A percentile compares a stretch with the other conserved stretches of the same genome.
phyloP scores from a whole-genome alignment of 1,139 yeast species.

The Kodamaea arcana region DNA sequence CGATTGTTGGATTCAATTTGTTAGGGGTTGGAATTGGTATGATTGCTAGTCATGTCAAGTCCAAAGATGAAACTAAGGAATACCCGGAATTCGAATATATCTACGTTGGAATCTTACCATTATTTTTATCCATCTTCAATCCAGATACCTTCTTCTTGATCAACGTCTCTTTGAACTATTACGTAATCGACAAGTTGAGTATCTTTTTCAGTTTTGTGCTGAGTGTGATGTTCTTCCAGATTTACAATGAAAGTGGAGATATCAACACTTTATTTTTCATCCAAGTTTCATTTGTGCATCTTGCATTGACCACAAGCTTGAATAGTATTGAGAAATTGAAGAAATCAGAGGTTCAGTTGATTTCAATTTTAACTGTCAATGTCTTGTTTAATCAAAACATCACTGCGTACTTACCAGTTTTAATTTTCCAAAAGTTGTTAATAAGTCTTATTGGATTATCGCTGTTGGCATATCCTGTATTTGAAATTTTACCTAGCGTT shows the following conservation, averaged over 20 bases:
- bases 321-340: constrained; percentile 19
- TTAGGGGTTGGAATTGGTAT: constrained; percentile 32
- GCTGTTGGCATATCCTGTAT: constrained; percentile 14
- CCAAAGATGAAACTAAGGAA: constrained; percentile 13
- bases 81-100: constrained; percentile 40
- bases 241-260: constrained; percentile 24
- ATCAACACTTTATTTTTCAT: constrained; percentile 18
- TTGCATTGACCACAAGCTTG: constrained; percentile 26
- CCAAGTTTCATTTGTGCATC: constrained; percentile 24
- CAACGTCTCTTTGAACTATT: constrained; percentile 37
- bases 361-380: constrained; percentile 27
- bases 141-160: constrained; percentile 24
- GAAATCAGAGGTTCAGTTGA: constrained; percentile 35
- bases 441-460: constrained; percentile 20
- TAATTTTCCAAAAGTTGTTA: constrained; percentile 34
- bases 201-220: constrained; percentile 28
- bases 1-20: constrained; percentile 31
- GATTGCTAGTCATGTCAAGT: constrained; percentile 24
- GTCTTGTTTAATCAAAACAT: constrained; percentile 22
- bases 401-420: constrained; percentile 18
- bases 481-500: constrained; percentile 7
- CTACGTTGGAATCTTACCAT: constrained; percentile 34
- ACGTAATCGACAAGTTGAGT: constrained; percentile 30
- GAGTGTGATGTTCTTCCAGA: constrained; percentile 24
- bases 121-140: constrained; percentile 20